phyloP scores from a whole-genome alignment of 2,329 filamentous ascomycete species.

The Epichloe baconii region DNA sequence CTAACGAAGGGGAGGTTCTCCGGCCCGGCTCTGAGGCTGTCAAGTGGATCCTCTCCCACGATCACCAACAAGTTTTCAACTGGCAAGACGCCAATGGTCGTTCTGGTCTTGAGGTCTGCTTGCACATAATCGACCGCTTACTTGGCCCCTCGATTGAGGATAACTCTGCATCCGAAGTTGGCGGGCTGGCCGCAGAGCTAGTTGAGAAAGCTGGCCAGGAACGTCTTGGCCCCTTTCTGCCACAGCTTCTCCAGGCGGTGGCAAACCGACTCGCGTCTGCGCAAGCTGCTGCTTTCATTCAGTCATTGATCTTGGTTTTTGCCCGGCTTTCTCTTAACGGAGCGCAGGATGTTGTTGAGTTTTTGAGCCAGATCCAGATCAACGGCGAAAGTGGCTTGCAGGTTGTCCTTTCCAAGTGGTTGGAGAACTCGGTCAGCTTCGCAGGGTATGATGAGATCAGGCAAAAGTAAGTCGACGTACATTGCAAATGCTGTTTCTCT shows the following conservation, averaged over 20 bases:
- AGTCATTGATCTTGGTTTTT: constrained; percentile 91
- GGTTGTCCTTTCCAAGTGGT: constrained; percentile 85
- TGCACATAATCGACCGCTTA: constrained; percentile 85
- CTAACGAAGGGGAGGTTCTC: constrained; percentile 76
- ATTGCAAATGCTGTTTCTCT: neutral
- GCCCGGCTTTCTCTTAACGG: constrained; percentile 77
- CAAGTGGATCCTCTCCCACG: constrained; percentile 80
- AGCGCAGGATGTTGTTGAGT: constrained; percentile 80
- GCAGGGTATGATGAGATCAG: constrained; percentile 97
- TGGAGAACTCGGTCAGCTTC: constrained; percentile 94
- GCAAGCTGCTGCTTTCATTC: constrained; percentile 78
- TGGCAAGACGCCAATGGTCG: constrained; percentile 74
- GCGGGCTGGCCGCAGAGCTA: constrained; percentile 82
- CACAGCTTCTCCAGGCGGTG: constrained; percentile 79
- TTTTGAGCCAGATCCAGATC: constrained; percentile 75
- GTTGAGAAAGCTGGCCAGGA: constrained; percentile 93
- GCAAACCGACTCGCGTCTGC: constrained; percentile 74
- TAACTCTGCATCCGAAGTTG: constrained; percentile 89
- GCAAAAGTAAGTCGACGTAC: constrained; percentile 61
- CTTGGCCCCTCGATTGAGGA: constrained; percentile 78
- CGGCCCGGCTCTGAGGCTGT: constrained; percentile 76
- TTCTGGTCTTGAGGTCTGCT: constrained; percentile 73
- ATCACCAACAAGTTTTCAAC: constrained; percentile 76
- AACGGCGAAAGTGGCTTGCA: constrained; percentile 70
- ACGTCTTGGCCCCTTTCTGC: constrained; percentile 76